phyloP scores from a whole-genome alignment of 768 basidiomycete genomes.

The Termitomyces sp. region DNA sequence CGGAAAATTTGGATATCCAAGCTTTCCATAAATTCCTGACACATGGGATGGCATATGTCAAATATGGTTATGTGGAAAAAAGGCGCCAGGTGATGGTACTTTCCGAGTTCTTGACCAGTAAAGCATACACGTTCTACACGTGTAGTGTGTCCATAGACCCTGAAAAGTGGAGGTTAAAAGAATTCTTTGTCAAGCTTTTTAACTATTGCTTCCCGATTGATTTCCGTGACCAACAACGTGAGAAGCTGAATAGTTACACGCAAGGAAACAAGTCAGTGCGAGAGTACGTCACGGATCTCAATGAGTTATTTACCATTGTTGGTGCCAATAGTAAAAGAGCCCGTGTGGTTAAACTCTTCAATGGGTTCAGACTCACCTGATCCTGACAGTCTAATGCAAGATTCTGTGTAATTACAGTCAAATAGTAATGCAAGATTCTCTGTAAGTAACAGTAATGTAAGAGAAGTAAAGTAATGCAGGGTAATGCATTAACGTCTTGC shows the following conservation, averaged over 20 bases:
- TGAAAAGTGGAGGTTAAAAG: neutral
- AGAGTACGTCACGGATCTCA: neutral
- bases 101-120: neutral
- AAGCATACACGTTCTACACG: neutral
- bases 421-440: too few relatives aligned
- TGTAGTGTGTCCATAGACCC: neutral
- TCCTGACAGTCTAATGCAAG: too few relatives aligned
- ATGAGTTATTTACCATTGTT: neutral
- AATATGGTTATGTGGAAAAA: neutral
- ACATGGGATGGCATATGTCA: neutral
- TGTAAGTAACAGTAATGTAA: too few relatives aligned
- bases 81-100: neutral
- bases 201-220: neutral
- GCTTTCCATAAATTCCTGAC: neutral
- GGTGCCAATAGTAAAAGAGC: neutral
- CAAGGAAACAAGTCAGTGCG: neutral
- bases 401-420: too few relatives aligned
- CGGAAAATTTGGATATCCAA: neutral
- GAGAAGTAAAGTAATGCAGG: too few relatives aligned
- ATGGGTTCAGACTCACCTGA: too few relatives aligned
- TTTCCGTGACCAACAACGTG: neutral
- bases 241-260: neutral
- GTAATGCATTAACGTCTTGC: too few relatives aligned
- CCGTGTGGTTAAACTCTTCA: too few relatives aligned
- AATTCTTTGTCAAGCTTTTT: neutral